Conservation (phyloP, 1,284 basidiomycete genomes). For the Ustanciosporium gigantosporum region DNA sequence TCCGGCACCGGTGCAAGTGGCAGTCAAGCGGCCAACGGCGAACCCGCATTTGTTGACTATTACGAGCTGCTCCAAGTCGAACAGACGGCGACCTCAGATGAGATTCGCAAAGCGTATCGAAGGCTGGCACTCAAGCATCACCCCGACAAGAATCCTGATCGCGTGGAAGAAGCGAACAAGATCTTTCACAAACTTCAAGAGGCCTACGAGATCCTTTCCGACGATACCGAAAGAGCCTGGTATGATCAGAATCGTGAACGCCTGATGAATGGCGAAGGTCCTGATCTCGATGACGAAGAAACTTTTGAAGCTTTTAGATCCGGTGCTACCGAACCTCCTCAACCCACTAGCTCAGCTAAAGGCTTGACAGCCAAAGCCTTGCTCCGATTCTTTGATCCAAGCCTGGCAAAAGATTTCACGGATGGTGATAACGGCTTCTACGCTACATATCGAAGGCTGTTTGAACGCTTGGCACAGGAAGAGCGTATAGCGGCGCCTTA, state of each 20-base stretch:
- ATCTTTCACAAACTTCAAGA: constrained; percentile 87
- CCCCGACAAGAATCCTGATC: constrained; percentile 63
- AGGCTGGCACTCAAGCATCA: constrained; percentile 61
- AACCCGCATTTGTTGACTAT: constrained; percentile 53
- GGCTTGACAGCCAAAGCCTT: constrained; percentile 81
- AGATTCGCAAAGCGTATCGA: constrained; percentile 58
- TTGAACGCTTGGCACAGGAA: constrained; percentile 79
- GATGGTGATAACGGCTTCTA: constrained; percentile 71
- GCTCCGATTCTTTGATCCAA: constrained; percentile 80
- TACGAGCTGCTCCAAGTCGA: constrained; percentile 56
- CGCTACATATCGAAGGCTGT: constrained; percentile 85
- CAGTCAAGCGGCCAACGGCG: constrained; percentile 25
- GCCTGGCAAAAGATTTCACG: constrained; percentile 71
- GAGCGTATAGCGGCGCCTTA: constrained; percentile 68
- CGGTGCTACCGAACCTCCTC: constrained; percentile 65
- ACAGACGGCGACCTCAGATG: constrained; percentile 49
- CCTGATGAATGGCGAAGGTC: constrained; percentile 48
- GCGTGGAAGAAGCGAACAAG: constrained; percentile 82
- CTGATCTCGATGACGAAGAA: constrained; percentile 49
- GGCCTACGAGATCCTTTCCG: constrained; percentile 77
- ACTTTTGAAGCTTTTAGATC: constrained; percentile 77
- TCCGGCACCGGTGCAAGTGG: too few relatives aligned
- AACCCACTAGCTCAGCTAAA: constrained; percentile 71
- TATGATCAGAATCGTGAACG: constrained; percentile 93
- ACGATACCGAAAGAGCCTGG: constrained; percentile 80